These are phyloP conservation scores for Trifolium subterraneum DNA, from an alignment of 306 rosid genomes.

Conservation along the genomic window DNA sequence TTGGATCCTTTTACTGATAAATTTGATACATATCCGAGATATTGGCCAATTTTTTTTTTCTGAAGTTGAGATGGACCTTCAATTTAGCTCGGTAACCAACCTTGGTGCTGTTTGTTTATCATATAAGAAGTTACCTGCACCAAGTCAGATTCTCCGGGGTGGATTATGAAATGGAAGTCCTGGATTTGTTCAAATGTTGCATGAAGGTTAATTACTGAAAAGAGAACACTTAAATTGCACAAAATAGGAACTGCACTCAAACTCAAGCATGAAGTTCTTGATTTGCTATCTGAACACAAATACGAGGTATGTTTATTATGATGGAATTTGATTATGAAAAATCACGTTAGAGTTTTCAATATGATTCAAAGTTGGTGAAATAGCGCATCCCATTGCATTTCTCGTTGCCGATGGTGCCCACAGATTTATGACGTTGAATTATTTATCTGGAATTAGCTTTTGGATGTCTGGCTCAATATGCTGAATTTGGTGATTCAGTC, in stretches of 20 bases:
- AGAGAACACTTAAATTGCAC: slow-evolving; percentile 23
- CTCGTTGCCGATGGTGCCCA: slow-evolving; percentile 36
- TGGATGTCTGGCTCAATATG: slow-evolving; percentile 35
- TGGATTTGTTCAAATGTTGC: slow-evolving; percentile 33
- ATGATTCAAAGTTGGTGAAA: slow-evolving; percentile 39
- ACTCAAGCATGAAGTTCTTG: slow-evolving; percentile 33
- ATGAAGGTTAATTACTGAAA: slow-evolving; percentile 33
- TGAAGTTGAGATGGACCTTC: slow-evolving; percentile 34
- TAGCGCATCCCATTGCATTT: slow-evolving; percentile 24
- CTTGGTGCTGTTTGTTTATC: slow-evolving; percentile 10
- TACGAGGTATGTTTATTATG: slow-evolving; percentile 31
- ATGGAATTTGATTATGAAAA: slow-evolving; percentile 41
- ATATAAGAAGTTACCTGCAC: slow-evolving; percentile 36
- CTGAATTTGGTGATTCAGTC: slow-evolving; percentile 20
- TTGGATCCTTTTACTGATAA: slow-evolving; percentile 33
- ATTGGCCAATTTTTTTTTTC: slow-evolving; percentile 23
- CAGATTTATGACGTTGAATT: slow-evolving; percentile 26
- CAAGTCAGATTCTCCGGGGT: slow-evolving; percentile 30
- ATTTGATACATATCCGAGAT: slow-evolving; percentile 17
- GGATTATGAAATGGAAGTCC: slow-evolving; percentile 30
- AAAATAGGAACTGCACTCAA: slow-evolving; percentile 31
- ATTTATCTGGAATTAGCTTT: slow-evolving; percentile 32
- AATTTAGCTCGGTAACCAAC: slow-evolving; percentile 15
- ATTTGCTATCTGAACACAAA: slow-evolving; percentile 30
- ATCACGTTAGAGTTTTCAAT: slow-evolving; percentile 32